Evolutionary conservation across 352 stramenopile species (phyloP), one percentile per base, ranked within the genome.

Genomic region (Phytophthora pistaciae): DNA sequence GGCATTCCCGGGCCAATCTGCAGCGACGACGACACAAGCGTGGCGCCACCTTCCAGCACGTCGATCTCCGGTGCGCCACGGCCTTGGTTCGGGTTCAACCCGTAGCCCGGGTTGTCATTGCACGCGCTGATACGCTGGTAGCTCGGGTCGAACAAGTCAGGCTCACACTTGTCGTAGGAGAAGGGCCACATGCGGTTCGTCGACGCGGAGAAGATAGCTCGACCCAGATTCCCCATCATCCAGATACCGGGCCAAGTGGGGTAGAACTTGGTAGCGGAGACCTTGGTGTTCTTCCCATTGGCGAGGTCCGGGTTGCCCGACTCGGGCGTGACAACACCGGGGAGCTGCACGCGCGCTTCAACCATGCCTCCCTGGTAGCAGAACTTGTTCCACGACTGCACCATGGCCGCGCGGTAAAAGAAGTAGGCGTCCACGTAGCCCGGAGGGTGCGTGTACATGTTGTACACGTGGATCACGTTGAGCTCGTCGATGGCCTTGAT

Each of bases 321-420:
- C 3, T 73, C 61, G 11, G 8, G 78, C 29, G 84, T 78, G 7
- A 91, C 76, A 27, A 89, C 88, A 3, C 94, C 96, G 0, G 95
- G 96, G 7, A 99, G 77, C 56, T 97, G 91, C 0, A 92, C 89
- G 25, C 86, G 77, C 8, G 97, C 78, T 68, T 98, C 94, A 31
- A 98, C 75, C 66, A 98, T 90, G 13, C 95, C 95, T 18, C 96
- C 96, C 36, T 97, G 97, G 68, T 98, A 98, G 77, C 94, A 98
- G 62, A 98, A 98, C 62, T 98, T 98, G 72, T 98, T 98, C 94
- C 94, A 98, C 2, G 80, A 89, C 72, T 98, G 93, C 1, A 98
- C 44, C 93, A 98, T 98, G 3, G 80, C 95, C 5, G 87, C 87
- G 1, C 75, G 64, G 23, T 83, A 83, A 59, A 68, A 79, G 63